Base-by-base conservation (phyloP, 495 filamentous ascomycete species). In the Rhypophila decipiens region DNA sequence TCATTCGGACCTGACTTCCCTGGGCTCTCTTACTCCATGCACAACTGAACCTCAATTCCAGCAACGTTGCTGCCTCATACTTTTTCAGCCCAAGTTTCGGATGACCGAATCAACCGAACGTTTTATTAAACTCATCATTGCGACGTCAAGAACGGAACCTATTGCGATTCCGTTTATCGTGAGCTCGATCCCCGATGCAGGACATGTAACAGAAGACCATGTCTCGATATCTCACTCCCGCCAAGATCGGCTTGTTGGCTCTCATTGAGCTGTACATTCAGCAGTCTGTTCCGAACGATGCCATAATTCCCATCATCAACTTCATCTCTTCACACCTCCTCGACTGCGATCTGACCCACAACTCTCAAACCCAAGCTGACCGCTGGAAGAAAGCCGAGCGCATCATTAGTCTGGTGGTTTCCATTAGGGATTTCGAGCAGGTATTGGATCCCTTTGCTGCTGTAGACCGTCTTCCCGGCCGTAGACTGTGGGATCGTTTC, bases 401-500 rank as follows among this genome's bases (percentile, higher is more conserved):
- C 53, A 62, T 57, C 52, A 63, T 72, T 49, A 71, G 63, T 53
- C 77, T 82, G 46, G 66, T 80, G 21, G 66, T 82, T 19, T 77
- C 76, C 8, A 78, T 89, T 44, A 65, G 75, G n/a, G 79, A 80
- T 55, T 82, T 90, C 19, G 83, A 89, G 59, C 65, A 74, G 44
- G 68, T 81, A 5, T 76, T 88, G 4, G 67, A 65, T n/a, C 57
- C 66, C 7, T 77, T 83, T 52, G 57, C 66, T 12, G 66, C 71
- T n/a, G 63, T 60, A n/a, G 68, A 86, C 12, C 80, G 75, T 7
- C 73, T 88, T 2, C 87, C 88, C 3, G 91, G 90, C 11, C 80
- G 86, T 24, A 82, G 77, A 17, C 62, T 95, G 11, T 93, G 90
- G 84, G 91, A 97, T 65, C 60, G 86, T 15, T 84, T 96, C 42